Percentiles rank a stretch among this genome's conserved stretches.
phyloP scores from a whole-genome alignment of 2,329 filamentous ascomycete species.

The Colletotrichum navitas region DNA sequence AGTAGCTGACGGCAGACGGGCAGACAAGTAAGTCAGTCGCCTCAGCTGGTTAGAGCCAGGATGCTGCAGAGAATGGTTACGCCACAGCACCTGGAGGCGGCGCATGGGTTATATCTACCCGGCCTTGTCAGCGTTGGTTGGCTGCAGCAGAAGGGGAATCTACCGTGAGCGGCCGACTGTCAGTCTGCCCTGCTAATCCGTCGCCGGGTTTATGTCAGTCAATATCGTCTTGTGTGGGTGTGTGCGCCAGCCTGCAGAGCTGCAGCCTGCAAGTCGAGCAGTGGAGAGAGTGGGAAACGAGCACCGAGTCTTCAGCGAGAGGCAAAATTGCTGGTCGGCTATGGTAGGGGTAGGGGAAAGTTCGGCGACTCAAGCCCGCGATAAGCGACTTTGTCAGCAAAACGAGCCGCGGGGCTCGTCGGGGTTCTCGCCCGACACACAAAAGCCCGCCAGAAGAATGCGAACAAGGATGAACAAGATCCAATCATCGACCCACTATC shows the following conservation, averaged over 20 bases:
- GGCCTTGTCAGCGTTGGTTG: constrained; percentile 26
- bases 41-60: constrained; percentile 36
- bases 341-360: constrained; percentile 9
- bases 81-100: constrained; percentile 24
- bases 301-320: constrained; percentile 40
- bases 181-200: not conserved
- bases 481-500: constrained; percentile 32
- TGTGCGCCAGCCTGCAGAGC: constrained; percentile 26
- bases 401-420: constrained; percentile 25
- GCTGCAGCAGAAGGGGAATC: constrained; percentile 17
- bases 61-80: constrained; percentile 29
- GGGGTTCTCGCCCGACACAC: constrained; percentile 38
- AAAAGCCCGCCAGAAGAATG: constrained; percentile 16
- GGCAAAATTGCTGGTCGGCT: constrained; percentile 7
- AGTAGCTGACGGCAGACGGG: constrained; percentile 9
- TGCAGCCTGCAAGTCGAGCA: constrained; percentile 24
- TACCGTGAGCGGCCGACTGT: constrained; percentile 24
- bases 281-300: constrained; percentile 14
- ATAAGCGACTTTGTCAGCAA: constrained; percentile 37
- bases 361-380: constrained; percentile 25
- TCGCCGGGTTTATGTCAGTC: not conserved
- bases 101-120: constrained; percentile 35
- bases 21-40: constrained; percentile 27
- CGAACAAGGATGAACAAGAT: constrained; percentile 18
- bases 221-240: not conserved